Evolutionary conservation across 371 early-diverging fungal genomes (phyloP), one percentile per base, ranked within the genome.

Genomic region (Syncephalastrum sp.): DNA sequence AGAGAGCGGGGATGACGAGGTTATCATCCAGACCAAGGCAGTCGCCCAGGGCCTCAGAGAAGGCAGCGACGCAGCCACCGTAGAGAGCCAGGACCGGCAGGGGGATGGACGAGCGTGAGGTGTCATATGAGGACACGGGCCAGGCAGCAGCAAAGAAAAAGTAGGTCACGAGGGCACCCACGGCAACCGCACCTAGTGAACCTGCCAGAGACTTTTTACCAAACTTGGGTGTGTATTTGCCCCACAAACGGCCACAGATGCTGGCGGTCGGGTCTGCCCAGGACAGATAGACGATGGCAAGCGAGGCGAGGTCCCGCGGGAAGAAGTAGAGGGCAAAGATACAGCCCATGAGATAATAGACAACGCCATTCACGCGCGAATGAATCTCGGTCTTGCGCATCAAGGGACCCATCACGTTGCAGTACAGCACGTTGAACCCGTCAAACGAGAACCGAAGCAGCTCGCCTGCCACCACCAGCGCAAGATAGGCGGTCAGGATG

Each of bases 211-310:
- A 73, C 56, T 82, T 82, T 10, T 74, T 74, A 25, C 72, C 66
- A 41, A 69, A 79, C 43, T 59, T 54, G 17, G 64, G 68, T 15
- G 83, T 81, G 41, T 79, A 75, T n/a, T 63, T 64, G 44, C 83
- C 83, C 70, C 68, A 81, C 29, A 75, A 59, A 42, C 72, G 67
- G 23, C 83, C 83, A 50, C 69, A 68, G 14, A 79, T 70, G 38
- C 79, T 79, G 10, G 83, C 83, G 1, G 75, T 77, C 14, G 83
- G 81, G 53, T 82, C 83, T 6, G 76, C 66, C 83, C 83, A 82
- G 12, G 78, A 75, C 19, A 82, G 53, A 58, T 77, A 81, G 50
- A 82, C 59, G 24, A 82, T 82, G 10, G 81, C 77, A n/a, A 82
- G 27, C 8, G 79, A 63, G n/a, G 76, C 79, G 45, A 82, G 63